These are phyloP conservation scores for Poronia punctata DNA, from an alignment of 495 filamentous ascomycete genomes.

Conservation along the genomic window DNA sequence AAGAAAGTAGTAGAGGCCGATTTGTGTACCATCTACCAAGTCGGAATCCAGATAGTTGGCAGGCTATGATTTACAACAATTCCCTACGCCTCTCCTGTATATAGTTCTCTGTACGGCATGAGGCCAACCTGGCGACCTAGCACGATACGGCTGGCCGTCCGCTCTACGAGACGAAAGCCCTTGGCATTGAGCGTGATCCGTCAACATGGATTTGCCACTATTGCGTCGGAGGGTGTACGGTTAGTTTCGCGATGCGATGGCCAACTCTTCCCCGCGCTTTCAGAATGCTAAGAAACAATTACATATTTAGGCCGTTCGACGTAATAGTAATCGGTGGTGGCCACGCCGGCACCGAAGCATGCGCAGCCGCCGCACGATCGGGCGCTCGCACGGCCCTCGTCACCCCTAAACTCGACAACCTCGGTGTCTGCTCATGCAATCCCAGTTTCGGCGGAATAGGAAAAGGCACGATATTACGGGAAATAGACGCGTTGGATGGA, in stretches of 20 bases:
- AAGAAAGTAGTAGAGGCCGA: too few species aligned
- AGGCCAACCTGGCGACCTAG: constrained; percentile 28
- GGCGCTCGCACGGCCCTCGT: constrained; percentile 87
- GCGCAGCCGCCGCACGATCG: constrained; percentile 82
- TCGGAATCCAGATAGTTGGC: too few species aligned
- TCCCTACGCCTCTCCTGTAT: too few species aligned
- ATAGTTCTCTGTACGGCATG: constrained; percentile 18
- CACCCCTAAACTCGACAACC: constrained; percentile 78
- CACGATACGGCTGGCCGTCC: constrained; percentile 23
- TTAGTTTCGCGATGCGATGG: too few species aligned
- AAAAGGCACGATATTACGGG: constrained; percentile 94
- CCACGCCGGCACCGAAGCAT: constrained; percentile 92
- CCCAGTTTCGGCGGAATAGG: constrained; percentile 96
- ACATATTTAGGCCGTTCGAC: constrained; percentile 61
- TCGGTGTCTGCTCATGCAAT: constrained; percentile 96
- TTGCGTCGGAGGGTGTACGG: constrained; percentile 28
- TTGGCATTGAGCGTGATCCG: constrained; percentile 6
- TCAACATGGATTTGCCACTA: constrained; percentile 33
- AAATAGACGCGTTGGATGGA: constrained; percentile 93
- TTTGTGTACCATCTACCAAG: too few species aligned
- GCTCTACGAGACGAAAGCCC: constrained; percentile 9
- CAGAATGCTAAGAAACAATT: neutral
- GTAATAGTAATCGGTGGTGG: constrained; percentile 94
- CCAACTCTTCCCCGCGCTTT: neutral
- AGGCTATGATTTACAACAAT: too few species aligned